Percentiles rank a stretch among this genome's conserved stretches.
phyloP scores from a whole-genome alignment of 192 early-diverging fungal genomes.

The Chytriomyces sp. region DNA sequence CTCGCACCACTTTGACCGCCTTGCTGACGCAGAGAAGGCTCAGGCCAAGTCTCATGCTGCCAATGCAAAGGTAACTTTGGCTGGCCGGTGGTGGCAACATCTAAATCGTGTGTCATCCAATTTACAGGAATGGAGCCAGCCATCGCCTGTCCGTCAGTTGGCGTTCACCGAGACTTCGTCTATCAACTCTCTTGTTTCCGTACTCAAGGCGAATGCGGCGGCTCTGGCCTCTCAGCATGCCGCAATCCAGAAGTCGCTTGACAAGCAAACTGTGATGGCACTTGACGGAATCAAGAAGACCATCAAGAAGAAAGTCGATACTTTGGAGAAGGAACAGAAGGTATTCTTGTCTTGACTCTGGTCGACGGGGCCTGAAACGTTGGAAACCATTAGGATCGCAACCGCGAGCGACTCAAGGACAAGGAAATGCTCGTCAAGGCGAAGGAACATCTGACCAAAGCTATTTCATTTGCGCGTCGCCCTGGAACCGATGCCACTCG shows the following conservation, averaged over 20 bases:
- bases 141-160: not conserved
- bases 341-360: not conserved
- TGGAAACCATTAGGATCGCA: conserved; percentile 22
- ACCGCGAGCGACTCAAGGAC: conserved; percentile 19
- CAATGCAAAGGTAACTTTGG: conserved; percentile 8
- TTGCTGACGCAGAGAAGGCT: conserved; percentile 27
- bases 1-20: conserved; percentile 5
- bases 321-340: conserved; percentile 14
- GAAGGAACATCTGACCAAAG: conserved; percentile 1
- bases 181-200: not conserved
- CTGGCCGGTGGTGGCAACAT: not conserved
- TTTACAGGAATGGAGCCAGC: conserved; percentile 7
- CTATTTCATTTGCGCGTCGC: conserved; percentile 21
- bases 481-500: conserved; percentile 16
- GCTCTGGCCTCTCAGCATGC: conserved; percentile 1
- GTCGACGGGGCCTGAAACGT: not conserved
- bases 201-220: conserved; percentile 8
- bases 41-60: conserved; percentile 12
- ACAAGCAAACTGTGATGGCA: conserved; percentile 12
- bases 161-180: conserved; percentile 9
- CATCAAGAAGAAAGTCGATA: conserved; percentile 15
- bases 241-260: not conserved
- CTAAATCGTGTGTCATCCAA: not conserved
- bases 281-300: conserved; percentile 11
- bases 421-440: conserved; percentile 18